Evolutionary conservation across 2,329 filamentous ascomycete species (phyloP), one percentile per base, ranked within the genome.

Genomic region (Talaromyces sp.): DNA sequence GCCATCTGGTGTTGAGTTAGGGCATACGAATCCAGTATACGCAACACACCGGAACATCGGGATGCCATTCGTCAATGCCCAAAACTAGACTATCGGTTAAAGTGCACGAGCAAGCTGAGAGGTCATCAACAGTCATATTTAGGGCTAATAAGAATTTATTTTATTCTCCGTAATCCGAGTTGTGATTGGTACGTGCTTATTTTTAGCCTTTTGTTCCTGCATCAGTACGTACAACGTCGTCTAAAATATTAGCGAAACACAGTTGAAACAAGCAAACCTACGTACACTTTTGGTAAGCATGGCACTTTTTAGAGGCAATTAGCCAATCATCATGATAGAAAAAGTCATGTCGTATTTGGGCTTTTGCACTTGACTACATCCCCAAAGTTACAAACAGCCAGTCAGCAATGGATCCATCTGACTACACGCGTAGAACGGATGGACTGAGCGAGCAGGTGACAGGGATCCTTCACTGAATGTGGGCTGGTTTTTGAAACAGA

Each of bases 161-260:
- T 56, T 39, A 8, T 22, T 37, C 22, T 56, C 52, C 11, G 19
- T 16, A 3, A 1, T 14, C 2, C 2, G 2, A 14, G 1, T 24
- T 31, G 2, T 56, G 47, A 39, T 35, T 27, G 37, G 22, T 22
- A 22, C 14, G 31, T 39, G 13, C 27, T 31, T 54, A 52, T 62
- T 56, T 27, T 54, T 41, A 41, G 60, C 37, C 24, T 54, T 31
- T 45, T 22, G 56, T 59, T 33, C 60, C 35, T 62, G 43, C 19
- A 11, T 45, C 22, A 22, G 49, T 45, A 8, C 16, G 45, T 33
- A 56, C 35, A 24, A 22, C 16, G 16, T 39, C 35, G 22, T 27
- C 37, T 24, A 43, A 62, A 54, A 43, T 19, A 5, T 50, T 54
- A 62, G 49, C 49, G 19, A 62, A 62, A 62, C 60, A 35, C 16